These are phyloP conservation scores for Fistulifera pelliculosa DNA, from an alignment of 108 stramenopile species.

Conservation along the genomic window DNA sequence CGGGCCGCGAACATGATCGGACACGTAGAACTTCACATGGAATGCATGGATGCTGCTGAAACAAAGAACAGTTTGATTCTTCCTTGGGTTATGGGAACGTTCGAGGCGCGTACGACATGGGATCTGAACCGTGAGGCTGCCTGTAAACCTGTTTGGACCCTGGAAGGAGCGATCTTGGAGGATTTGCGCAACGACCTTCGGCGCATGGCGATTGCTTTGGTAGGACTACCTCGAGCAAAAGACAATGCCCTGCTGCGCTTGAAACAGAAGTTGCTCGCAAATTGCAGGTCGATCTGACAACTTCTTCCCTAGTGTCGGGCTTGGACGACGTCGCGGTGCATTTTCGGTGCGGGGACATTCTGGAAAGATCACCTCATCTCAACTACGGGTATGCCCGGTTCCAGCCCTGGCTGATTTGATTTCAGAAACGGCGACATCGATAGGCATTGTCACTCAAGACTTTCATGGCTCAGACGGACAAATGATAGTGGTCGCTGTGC, in stretches of 20 bases:
- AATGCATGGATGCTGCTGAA: conserved; percentile 1
- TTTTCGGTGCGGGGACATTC: conserved; percentile 16
- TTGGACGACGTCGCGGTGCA: conserved; percentile 14
- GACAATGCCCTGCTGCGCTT: background rate
- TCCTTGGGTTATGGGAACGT: conserved; percentile 7
- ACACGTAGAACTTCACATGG: conserved; percentile 1
- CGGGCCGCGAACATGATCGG: background rate
- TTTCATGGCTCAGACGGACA: too few relatives aligned
- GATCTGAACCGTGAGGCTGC: background rate
- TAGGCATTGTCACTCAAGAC: conserved; percentile 14
- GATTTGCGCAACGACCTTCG: conserved; percentile 7
- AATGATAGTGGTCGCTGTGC: background rate
- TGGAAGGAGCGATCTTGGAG: background rate
- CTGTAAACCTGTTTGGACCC: background rate
- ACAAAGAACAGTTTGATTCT: background rate
- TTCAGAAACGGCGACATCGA: background rate
- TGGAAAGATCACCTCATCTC: background rate
- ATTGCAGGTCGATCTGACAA: too few relatives aligned
- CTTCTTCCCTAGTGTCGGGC: background rate
- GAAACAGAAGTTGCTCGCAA: background rate
- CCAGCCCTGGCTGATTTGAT: background rate
- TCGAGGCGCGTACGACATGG: background rate
- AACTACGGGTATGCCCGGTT: conserved; percentile 9
- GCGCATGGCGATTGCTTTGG: conserved; percentile 6
- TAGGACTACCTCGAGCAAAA: conserved; percentile 4